These are phyloP conservation scores for Colletotrichum nymphaeae DNA, from an alignment of 2,329 filamentous ascomycete species.

Conservation along the genomic window DNA sequence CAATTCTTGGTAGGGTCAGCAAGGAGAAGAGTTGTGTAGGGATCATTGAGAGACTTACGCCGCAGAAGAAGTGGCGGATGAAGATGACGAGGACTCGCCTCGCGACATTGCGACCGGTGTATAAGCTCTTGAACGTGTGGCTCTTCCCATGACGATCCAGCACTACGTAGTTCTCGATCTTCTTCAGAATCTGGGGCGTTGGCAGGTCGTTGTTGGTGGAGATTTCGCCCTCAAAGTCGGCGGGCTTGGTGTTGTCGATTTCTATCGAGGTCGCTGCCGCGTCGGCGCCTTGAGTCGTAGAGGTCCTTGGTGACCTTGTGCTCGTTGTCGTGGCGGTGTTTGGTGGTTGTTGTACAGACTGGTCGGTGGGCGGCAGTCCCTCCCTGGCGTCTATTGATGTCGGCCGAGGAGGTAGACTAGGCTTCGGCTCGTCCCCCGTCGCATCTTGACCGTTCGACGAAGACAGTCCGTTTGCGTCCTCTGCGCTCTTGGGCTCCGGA, in stretches of 20 bases:
- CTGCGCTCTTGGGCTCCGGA: neutral
- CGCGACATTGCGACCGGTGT: conserved; percentile 64
- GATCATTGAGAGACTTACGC: conserved; percentile 61
- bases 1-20: conserved; percentile 67
- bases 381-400: conserved; percentile 5
- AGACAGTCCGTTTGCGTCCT: neutral
- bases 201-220: conserved; percentile 67
- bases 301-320: conserved; percentile 22
- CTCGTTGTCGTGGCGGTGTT: conserved; percentile 6
- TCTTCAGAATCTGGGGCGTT: conserved; percentile 57
- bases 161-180: conserved; percentile 66
- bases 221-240: conserved; percentile 68
- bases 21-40: neutral
- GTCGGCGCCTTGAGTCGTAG: conserved; percentile 19
- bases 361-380: neutral
- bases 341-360: conserved; percentile 2
- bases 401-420: neutral
- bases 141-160: conserved; percentile 71
- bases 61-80: conserved; percentile 84
- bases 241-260: conserved; percentile 53
- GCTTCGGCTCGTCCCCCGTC: conserved; percentile 1
- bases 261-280: conserved; percentile 41
- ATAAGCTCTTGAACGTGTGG: conserved; percentile 72
- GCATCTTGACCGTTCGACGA: conserved; percentile 15
- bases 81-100: conserved; percentile 77